phyloP scores from a whole-genome alignment of 495 filamentous ascomycete species.

The Acidiella bohemica region DNA sequence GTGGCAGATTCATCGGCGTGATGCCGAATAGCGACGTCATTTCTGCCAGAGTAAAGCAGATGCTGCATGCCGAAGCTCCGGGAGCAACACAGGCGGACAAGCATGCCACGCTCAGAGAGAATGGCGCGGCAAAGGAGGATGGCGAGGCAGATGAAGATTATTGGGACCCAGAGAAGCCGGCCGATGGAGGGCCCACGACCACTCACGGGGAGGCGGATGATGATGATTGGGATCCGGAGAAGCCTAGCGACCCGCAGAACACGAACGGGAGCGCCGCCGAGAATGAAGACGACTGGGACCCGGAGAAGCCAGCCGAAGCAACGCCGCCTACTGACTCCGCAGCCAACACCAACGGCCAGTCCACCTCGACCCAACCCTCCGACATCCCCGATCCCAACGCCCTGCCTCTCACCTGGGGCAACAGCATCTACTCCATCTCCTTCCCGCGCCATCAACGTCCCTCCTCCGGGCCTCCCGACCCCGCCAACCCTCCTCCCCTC shows the following conservation, averaged over 20 bases:
- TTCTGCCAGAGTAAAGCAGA: constrained; percentile 42
- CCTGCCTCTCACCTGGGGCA: constrained; percentile 43
- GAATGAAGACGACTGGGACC: constrained; percentile 17
- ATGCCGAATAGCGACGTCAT: constrained; percentile 91
- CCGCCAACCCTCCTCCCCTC: no score
- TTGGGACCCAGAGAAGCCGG: constrained; percentile 22
- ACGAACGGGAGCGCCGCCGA: neutral
- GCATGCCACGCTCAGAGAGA: constrained; percentile 23
- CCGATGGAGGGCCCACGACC: no score
- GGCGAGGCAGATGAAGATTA: constrained; percentile 11
- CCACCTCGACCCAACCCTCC: neutral
- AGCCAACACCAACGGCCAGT: neutral
- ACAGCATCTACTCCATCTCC: constrained; percentile 74
- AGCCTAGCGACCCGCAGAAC: no score
- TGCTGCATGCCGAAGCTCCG: constrained; percentile 20
- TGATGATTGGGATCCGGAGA: constrained; percentile 21
- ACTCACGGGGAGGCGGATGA: neutral
- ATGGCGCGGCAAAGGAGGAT: constrained; percentile 2
- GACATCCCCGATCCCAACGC: neutral
- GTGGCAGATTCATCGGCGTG: constrained; percentile 81
- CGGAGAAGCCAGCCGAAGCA: constrained; percentile 20
- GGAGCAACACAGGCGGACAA: constrained; percentile 18
- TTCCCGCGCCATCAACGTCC: constrained; percentile 58
- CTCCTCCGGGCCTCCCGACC: neutral
- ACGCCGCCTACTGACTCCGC: neutral